Conservation (phyloP, 2,329 filamentous ascomycete genomes). For the Gremmenia infestans region DNA sequence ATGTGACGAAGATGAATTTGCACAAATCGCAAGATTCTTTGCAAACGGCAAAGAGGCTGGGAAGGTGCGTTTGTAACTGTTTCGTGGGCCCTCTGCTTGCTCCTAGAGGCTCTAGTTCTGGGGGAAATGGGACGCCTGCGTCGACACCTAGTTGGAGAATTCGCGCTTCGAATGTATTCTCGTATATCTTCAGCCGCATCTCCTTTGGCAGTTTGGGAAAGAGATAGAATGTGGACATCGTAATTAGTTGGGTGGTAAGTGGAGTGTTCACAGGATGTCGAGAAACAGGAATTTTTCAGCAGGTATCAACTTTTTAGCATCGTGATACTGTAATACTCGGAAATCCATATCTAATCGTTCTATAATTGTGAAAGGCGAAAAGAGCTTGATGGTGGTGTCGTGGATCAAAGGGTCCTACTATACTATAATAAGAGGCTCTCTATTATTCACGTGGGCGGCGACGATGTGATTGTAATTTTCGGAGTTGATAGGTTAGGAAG, state of each 20-base stretch:
- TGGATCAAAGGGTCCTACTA: background rate
- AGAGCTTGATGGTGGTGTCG: background rate
- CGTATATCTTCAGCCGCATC: conserved; percentile 10
- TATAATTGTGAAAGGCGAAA: background rate
- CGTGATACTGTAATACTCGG: no score
- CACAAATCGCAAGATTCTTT: conserved; percentile 12
- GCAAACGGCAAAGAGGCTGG: conserved; percentile 8
- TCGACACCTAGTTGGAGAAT: conserved; percentile 9
- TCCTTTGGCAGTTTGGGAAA: conserved; percentile 7
- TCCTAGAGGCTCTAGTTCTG: conserved; percentile 3
- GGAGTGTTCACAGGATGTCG: no score
- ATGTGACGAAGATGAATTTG: conserved; percentile 6
- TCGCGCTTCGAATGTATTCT: conserved; percentile 8
- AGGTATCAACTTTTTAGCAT: no score
- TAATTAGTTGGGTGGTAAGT: background rate
- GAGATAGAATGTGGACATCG: conserved; percentile 7
- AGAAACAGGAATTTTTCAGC: no score
- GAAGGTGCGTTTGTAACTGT: conserved; percentile 8
- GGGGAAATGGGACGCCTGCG: conserved; percentile 9
- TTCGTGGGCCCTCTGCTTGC: conserved; percentile 4
- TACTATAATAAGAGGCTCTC: background rate
- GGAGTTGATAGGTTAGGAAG: background rate
- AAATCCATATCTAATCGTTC: no score
- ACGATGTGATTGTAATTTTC: background rate
- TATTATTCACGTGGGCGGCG: background rate